Conservation (phyloP, 306 rosid species). For the Castanea crenata region DNA sequence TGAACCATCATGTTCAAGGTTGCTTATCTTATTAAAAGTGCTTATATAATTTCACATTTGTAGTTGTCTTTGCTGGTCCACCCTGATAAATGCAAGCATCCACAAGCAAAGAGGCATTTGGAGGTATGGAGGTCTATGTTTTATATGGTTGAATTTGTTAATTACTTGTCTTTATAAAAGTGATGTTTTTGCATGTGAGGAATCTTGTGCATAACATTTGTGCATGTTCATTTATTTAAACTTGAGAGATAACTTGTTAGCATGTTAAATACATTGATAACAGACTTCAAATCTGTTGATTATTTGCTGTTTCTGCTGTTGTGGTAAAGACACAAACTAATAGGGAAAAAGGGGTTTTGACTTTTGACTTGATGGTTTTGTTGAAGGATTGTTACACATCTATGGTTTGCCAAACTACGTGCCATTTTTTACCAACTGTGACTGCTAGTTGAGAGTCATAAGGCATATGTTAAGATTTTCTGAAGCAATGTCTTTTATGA, state of each 20-base stretch:
- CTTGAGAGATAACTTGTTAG: neutral
- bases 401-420: neutral
- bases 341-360: neutral
- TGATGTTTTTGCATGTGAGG: neutral
- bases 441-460: neutral
- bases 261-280: neutral
- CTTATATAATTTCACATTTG: slow-evolving; percentile 12
- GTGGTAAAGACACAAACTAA: neutral
- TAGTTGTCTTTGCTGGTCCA: slow-evolving; percentile 93
- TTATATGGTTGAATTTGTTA: neutral
- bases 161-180: slow-evolving; percentile 8
- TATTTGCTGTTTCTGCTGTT: neutral
- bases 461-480: neutral
- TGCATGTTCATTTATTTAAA: neutral
- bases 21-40: neutral
- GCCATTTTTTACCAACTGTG: neutral
- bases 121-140: slow-evolving; percentile 51
- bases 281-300: neutral
- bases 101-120: slow-evolving; percentile 96
- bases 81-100: slow-evolving; percentile 99
- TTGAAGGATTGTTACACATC: neutral
- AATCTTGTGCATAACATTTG: neutral
- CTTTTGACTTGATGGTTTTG: neutral
- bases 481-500: too few species aligned
- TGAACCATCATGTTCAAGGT: neutral